Conservation (phyloP, 2,329 filamentous ascomycete genomes). For the Chaetomiaceae sp. region DNA sequence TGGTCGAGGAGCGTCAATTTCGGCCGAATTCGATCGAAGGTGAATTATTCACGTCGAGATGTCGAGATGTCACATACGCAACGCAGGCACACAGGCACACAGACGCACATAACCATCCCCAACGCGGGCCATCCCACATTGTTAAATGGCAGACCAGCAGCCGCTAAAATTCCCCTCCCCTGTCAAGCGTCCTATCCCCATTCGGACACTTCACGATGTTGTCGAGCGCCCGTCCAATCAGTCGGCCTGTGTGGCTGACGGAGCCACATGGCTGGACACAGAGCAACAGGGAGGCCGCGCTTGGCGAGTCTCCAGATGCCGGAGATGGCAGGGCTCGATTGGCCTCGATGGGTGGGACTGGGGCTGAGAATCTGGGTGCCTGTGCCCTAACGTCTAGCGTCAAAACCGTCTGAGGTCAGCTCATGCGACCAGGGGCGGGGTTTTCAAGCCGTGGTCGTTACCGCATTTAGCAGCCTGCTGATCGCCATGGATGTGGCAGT, state of each 20-base stretch:
- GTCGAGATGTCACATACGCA: neutral
- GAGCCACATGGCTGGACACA: neutral
- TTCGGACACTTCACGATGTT: neutral
- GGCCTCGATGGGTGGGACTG: neutral
- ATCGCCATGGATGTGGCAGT: no score
- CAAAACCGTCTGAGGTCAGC: neutral
- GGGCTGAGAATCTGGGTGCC: slow-evolving; percentile 1
- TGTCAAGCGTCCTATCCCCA: neutral
- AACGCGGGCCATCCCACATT: neutral
- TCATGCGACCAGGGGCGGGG: neutral
- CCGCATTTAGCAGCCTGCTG: neutral
- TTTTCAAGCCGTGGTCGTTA: no score
- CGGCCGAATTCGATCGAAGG: no score
- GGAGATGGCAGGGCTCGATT: neutral
- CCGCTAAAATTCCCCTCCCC: neutral
- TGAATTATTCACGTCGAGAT: neutral
- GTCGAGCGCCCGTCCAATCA: neutral
- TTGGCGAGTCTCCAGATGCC: neutral
- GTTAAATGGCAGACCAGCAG: neutral
- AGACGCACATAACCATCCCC: no score
- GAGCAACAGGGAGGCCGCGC: neutral
- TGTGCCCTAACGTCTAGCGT: neutral
- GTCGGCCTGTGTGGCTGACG: neutral
- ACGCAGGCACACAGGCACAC: no score
- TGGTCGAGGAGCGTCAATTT: no score